Conservation (phyloP, 805 yeast genomes). For the Pichia heedii region DNA sequence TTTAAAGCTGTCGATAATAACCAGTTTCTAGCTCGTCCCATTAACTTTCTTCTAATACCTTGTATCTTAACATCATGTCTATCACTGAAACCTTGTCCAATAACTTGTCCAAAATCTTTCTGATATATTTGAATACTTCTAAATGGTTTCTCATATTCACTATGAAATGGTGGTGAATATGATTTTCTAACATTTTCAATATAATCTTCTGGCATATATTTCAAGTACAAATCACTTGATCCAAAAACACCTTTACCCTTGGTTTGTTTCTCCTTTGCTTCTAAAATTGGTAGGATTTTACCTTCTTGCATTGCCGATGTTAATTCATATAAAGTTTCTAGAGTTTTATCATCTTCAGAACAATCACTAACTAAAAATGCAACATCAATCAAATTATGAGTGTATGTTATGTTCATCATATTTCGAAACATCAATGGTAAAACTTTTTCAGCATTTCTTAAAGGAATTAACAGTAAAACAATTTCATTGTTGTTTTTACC, state of each 20-base stretch:
- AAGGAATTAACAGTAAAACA: slow-evolving; percentile 62
- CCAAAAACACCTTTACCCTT: slow-evolving; percentile 36
- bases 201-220: slow-evolving; percentile 59
- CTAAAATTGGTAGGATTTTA: slow-evolving; percentile 42
- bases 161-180: slow-evolving; percentile 59
- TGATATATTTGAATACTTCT: slow-evolving; percentile 71
- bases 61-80: slow-evolving; percentile 80
- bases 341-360: slow-evolving; percentile 54
- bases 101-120: slow-evolving; percentile 75
- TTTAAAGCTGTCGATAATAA: slow-evolving; percentile 61
- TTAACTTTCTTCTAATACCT: slow-evolving; percentile 72
- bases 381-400: slow-evolving; percentile 69
- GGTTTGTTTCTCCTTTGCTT: slow-evolving; percentile 31
- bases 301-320: slow-evolving; percentile 65
- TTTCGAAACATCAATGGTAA: slow-evolving; percentile 78
- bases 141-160: slow-evolving; percentile 57
- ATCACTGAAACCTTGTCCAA: slow-evolving; percentile 79
- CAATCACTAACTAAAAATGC: slow-evolving; percentile 79
- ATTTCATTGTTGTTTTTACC: slow-evolving; percentile 50
- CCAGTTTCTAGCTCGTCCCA: slow-evolving; percentile 89
- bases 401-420: slow-evolving; percentile 78
- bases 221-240: slow-evolving; percentile 52
- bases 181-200: slow-evolving; percentile 47
- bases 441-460: slow-evolving; percentile 70
- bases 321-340: slow-evolving; percentile 56